These are phyloP conservation scores for Sanghuangporus baumii DNA, from an alignment of 1,284 basidiomycete genomes.

Conservation along the genomic window DNA sequence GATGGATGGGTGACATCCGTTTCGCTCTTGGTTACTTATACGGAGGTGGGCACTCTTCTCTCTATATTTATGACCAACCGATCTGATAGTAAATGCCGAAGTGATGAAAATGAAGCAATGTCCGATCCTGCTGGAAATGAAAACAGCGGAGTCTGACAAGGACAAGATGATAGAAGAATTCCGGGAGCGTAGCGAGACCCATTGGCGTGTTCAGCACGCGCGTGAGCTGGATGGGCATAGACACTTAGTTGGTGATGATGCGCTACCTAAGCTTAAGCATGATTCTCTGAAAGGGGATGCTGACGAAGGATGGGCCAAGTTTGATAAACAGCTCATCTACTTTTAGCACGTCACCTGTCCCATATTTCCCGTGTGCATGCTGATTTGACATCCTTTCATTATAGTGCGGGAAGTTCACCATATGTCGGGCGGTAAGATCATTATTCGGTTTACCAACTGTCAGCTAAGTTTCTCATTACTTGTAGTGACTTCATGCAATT, in stretches of 20 bases:
- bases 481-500: conserved; percentile 79
- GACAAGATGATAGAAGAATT: conserved; percentile 48
- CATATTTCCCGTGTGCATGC: background rate
- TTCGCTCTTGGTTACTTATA: conserved; percentile 83
- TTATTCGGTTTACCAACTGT: background rate
- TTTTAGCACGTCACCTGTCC: conserved; percentile 46
- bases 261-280: conserved; percentile 40
- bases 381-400: conserved; percentile 11
- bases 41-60: conserved; percentile 43
- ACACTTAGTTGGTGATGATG: conserved; percentile 16
- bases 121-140: conserved; percentile 67
- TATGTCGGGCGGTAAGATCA: conserved; percentile 30
- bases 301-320: conserved; percentile 62
- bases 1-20: conserved; percentile 92
- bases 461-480: background rate
- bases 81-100: conserved; percentile 25
- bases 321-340: conserved; percentile 68
- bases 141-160: conserved; percentile 70
- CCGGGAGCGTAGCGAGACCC: background rate
- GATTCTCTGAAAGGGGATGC: conserved; percentile 25
- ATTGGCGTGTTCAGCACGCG: background rate
- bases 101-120: conserved; percentile 65
- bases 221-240: conserved; percentile 10
- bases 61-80: background rate
- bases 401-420: conserved; percentile 39